Conservation (phyloP, 495 filamentous ascomycete species). For the Trichocladium antarcticum region DNA sequence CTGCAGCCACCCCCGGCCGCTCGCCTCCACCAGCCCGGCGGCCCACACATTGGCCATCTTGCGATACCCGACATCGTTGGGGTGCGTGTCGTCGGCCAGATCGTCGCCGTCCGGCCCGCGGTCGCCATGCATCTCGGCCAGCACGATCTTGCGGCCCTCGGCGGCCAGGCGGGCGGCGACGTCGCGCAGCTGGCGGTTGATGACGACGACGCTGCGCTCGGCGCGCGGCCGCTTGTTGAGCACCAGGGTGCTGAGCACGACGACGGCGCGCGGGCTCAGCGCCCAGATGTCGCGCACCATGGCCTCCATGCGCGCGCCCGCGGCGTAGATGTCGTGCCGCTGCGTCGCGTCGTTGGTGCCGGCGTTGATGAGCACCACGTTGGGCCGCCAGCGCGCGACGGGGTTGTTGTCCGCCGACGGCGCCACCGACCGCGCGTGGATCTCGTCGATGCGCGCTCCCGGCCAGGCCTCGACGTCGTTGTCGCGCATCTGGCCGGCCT, state of each 20-base stretch:
- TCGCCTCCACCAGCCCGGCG: slow-evolving; percentile 28
- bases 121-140: slow-evolving; percentile 39
- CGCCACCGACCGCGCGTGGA: slow-evolving; percentile 27
- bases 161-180: slow-evolving; percentile 26
- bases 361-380: slow-evolving; percentile 39
- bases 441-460: slow-evolving; percentile 37
- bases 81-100: slow-evolving; percentile 41
- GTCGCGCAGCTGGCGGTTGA: slow-evolving; percentile 32
- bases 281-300: slow-evolving; percentile 32
- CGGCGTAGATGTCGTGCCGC: slow-evolving; percentile 16
- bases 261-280: slow-evolving; percentile 32
- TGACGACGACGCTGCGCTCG: slow-evolving; percentile 23
- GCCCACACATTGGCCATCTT: slow-evolving; percentile 47
- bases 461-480: slow-evolving; percentile 44
- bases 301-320: slow-evolving; percentile 27
- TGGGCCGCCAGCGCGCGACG: slow-evolving; percentile 31
- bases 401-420: slow-evolving; percentile 3
- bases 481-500: slow-evolving; percentile 40
- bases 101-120: slow-evolving; percentile 24
- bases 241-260: slow-evolving; percentile 42
- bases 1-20: slow-evolving; percentile 18
- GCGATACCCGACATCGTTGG: slow-evolving; percentile 39
- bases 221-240: slow-evolving; percentile 20
- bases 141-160: slow-evolving; percentile 25
- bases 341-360: slow-evolving; percentile 41